Conservation (phyloP, 805 yeast genomes). For the Spathaspora boniae region DNA sequence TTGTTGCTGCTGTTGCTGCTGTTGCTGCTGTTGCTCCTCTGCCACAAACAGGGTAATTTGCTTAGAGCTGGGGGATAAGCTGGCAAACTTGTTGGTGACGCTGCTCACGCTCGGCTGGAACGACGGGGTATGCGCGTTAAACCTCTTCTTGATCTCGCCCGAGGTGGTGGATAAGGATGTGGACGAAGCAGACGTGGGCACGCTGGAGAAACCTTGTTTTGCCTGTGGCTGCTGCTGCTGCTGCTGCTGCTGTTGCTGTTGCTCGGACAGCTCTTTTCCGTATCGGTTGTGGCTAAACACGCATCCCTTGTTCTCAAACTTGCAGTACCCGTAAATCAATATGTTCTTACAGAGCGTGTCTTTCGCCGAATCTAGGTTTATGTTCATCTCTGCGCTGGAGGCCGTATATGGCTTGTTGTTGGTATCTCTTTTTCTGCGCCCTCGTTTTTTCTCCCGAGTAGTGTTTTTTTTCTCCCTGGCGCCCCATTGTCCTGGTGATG, state of each 20-base stretch:
- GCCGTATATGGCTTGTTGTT: too few relatives aligned
- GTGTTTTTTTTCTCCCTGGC: conserved; percentile 1
- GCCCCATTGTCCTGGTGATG: too few relatives aligned
- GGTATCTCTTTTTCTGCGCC: too few relatives aligned
- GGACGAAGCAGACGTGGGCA: background rate
- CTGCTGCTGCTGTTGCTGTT: conserved; percentile 3
- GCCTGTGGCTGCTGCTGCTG: background rate
- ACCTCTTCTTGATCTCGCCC: conserved; percentile 19
- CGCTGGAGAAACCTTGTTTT: conserved; percentile 1
- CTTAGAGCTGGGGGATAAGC: conserved; percentile 47
- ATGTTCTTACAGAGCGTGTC: conserved; percentile 81
- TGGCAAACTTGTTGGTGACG: conserved; percentile 34
- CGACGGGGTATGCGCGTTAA: conserved; percentile 41
- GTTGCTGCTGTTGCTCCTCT: conserved; percentile 21
- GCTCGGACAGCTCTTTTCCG: conserved; percentile 5
- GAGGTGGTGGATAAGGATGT: conserved; percentile 1
- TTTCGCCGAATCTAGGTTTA: conserved; percentile 57
- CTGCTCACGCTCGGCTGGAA: conserved; percentile 35
- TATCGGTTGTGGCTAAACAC: conserved; percentile 62
- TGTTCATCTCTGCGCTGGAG: conserved; percentile 19
- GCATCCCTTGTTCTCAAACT: conserved; percentile 84
- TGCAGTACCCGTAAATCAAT: conserved; percentile 83
- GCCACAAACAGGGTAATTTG: conserved; percentile 51
- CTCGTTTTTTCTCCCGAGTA: background rate
- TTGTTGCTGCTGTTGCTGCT: conserved; percentile 4